Percentiles rank a stretch among this genome's conserved stretches.
These are phyloP conservation scores for Telfairia occidentalis DNA, from an alignment of 331 rosid species.

Conservation along the genomic window DNA sequence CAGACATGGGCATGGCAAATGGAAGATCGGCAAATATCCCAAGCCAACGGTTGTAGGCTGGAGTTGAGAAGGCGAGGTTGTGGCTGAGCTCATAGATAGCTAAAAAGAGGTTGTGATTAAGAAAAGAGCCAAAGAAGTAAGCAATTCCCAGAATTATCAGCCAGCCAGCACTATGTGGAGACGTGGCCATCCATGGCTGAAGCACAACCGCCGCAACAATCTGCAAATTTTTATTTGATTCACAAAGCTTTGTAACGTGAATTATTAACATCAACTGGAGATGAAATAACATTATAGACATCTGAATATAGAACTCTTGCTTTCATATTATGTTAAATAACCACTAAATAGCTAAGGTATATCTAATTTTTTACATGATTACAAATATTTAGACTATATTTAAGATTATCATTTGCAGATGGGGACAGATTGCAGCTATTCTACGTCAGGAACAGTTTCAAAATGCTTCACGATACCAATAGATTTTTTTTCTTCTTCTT, in stretches of 20 bases:
- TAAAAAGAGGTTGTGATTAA: conserved; percentile 87
- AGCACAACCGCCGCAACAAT: conserved; percentile 55
- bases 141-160: conserved; percentile 57
- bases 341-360: not conserved
- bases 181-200: conserved; percentile 63
- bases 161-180: conserved; percentile 57
- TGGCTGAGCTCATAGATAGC: conserved; percentile 94
- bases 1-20: conserved; percentile 77
- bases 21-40: conserved; percentile 91
- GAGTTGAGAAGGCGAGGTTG: conserved; percentile 85
- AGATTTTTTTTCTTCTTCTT: too few species aligned
- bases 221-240: conserved; percentile 31
- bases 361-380: not conserved
- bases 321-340: not conserved
- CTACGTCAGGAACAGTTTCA: not conserved
- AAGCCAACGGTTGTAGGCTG: conserved; percentile 62
- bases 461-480: not conserved
- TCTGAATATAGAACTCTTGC: not conserved
- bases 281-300: too few species aligned
- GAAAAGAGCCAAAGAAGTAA: conserved; percentile 86
- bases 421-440: not conserved
- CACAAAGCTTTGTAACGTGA: not conserved
- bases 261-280: too few species aligned
- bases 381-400: not conserved
- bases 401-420: not conserved